Evolutionary conservation across 345 rosid species (phyloP), one percentile per base, ranked within the genome.

Genomic region (Gossypium arboreum): DNA sequence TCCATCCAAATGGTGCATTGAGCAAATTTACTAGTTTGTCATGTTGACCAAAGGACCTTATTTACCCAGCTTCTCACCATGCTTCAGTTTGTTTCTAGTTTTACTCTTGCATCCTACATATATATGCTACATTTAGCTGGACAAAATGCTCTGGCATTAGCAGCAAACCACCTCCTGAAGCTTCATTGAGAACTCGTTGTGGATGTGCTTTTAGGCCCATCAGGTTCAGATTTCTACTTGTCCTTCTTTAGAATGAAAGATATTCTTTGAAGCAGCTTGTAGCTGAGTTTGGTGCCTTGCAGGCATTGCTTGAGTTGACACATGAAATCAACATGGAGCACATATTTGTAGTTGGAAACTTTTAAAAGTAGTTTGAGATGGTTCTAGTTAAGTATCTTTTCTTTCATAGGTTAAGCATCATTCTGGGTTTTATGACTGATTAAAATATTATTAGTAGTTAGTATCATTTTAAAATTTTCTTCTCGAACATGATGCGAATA

Each of bases 81-180:
- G 24, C 60, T 20, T 16, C 20, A 56, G 60, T 56, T 56, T 52
- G 57, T 17, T 52, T 16, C 17, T 52, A 18, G 20, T 52, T 18
- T 52, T 22, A 58, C 62, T 20, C 62, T 58, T 58, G 16, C 62
- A 58, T 58, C 16, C 16, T 50, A 69, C 12, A 45, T 3, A 8
- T 56, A 22, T 67, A 96, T 98, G 85, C 82, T 96, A 73, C 91
- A 93, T 86, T 84, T 95, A 65, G 78, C 85, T 73, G 86, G 81
- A 85, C 83, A 87, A 71, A 87, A 76, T 72, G 80, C 73, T 47
- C 83, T 87, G 66, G 85, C 95, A 47, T 81, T 93, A 76, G 81
- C 92, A 41, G 99, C 97, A 50, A 96, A 93, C 82, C 97, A 96
- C 81, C 98, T 93, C 45, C 97, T 93, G 81, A 96, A 92, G 87